phyloP scores from a whole-genome alignment of 768 basidiomycete genomes.

The Mycena belliarum region DNA sequence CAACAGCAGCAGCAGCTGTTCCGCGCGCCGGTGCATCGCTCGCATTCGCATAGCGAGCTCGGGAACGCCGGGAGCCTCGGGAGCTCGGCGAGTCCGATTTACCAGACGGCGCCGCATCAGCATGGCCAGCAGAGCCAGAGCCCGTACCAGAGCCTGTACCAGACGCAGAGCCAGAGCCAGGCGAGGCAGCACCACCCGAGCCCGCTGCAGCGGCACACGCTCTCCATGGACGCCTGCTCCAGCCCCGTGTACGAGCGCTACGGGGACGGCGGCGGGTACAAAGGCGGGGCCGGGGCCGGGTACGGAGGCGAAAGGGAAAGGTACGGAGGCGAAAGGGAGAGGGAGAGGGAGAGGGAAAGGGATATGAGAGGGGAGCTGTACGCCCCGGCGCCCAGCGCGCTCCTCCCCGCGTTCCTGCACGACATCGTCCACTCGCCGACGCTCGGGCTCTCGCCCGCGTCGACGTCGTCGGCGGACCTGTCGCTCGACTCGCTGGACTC shows the following conservation, averaged over 20 bases:
- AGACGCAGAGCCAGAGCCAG: no score
- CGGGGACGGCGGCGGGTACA: no score
- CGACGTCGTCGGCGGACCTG: conserved; percentile 65
- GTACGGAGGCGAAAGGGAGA: no score
- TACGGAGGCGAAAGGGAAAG: no score
- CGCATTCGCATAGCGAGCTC: conserved; percentile 53
- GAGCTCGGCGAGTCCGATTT: conserved; percentile 53
- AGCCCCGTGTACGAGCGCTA: conserved; percentile 14
- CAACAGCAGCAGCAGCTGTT: no score
- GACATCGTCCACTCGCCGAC: conserved; percentile 73
- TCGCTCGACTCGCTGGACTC: no score
- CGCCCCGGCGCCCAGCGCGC: conserved; percentile 49
- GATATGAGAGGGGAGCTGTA: no score
- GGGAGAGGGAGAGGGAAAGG: no score
- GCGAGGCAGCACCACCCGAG: conserved; percentile 18
- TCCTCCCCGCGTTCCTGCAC: conserved; percentile 78
- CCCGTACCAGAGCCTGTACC: conserved; percentile 16
- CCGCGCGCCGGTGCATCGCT: conserved; percentile 46
- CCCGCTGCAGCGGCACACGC: conserved; percentile 20
- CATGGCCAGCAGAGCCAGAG: not conserved
- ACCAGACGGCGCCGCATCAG: conserved; percentile 63
- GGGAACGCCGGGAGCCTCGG: no score
- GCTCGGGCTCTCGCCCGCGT: conserved; percentile 61
- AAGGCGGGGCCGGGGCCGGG: no score
- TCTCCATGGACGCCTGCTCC: conserved; percentile 8